Base-by-base conservation (phyloP, 2,329 filamentous ascomycete genomes). In the Epichloe uncinata region DNA sequence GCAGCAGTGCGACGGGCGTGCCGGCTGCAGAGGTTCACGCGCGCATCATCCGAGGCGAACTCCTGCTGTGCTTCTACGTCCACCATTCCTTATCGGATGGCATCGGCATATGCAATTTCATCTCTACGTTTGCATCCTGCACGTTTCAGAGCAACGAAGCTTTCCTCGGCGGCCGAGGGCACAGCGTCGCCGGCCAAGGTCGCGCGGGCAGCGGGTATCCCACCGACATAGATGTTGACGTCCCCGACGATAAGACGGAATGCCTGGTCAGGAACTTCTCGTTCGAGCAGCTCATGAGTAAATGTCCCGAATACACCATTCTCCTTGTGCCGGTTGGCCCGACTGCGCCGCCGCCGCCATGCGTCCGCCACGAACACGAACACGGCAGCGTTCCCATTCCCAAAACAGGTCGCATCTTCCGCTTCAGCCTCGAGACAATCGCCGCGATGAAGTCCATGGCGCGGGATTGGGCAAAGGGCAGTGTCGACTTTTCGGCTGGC, bases 61-160 rank as follows among this genome's bases (percentile, higher is more conserved):
- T 73, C 9, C 51, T 72, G 6, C 60, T 73, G 20, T 64, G 60
- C 5, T 53, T 69, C n/a, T 69, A 63, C 51, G 57, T 72, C 43
- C 67, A 71, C 51, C 70, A 73, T 50, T 59, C 68, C 6, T 57
- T 71, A 30, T 66, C 65, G 15, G 70, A 73, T 47, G 70, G 69
- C 11, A 62, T 65, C 33, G 68, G 66, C 18, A 58, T 71, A 18
- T 54, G 57, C 16, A 60, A 64, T 5, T 70, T 73, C 46, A 54
- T 73, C 4, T 60, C 68, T 34, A 61, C 60, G 12, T 64, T 73
- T 42, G 63, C 68, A 4, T 61, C 60, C 3, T 60, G 63, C 52
- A 60, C 50, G 41, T 56, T 33, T 5, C 22, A 20, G 9, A 15
- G 35, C 36, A 40, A 16, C 9, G 41, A 47, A 16, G 42, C 35